A percentile compares a stretch with the other conserved stretches of the same genome.
These are phyloP conservation scores for Daedaleopsis nitida DNA, from an alignment of 768 basidiomycete species.

Conservation along the genomic window DNA sequence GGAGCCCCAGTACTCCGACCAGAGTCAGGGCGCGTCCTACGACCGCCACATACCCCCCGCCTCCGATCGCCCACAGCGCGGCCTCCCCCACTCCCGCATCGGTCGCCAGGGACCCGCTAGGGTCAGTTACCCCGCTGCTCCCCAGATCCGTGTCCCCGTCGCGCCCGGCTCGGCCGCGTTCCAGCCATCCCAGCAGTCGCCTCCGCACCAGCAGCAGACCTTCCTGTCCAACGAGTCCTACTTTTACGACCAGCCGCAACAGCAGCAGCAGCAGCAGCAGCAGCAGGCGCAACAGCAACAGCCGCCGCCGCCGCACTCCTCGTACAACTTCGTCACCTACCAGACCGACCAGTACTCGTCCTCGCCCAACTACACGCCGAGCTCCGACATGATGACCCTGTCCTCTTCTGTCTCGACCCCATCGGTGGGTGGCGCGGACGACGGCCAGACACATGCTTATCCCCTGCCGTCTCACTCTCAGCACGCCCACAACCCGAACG, in stretches of 20 bases:
- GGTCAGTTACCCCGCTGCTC: conserved; percentile 4
- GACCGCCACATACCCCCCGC: conserved; percentile 4
- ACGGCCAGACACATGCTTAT: conserved; percentile 16
- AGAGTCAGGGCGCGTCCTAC: conserved; percentile 4
- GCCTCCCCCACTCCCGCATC: conserved; percentile 12
- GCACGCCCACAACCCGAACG: not conserved
- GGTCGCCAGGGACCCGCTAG: conserved; percentile 7
- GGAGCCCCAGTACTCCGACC: conserved; percentile 4
- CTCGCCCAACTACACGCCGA: conserved; percentile 18
- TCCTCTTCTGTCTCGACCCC: conserved; percentile 21
- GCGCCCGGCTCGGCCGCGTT: not conserved
- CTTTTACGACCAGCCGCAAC: conserved; percentile 16
- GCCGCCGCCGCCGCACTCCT: conserved; percentile 9
- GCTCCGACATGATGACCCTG: conserved; percentile 15
- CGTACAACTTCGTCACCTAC: conserved; percentile 20
- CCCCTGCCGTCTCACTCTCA: conserved; percentile 4
- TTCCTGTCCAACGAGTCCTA: conserved; percentile 13
- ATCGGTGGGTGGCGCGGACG: conserved; percentile 19
- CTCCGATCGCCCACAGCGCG: conserved; percentile 18
- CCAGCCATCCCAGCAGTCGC: conserved; percentile 13
- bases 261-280: not conserved
- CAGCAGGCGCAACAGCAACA: not conserved
- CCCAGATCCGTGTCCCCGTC: conserved; percentile 10
- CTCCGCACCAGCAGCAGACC: conserved; percentile 7
- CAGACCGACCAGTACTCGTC: conserved; percentile 19